phyloP scores from a whole-genome alignment of 257 asterid genomes.

The Petrea volubilis region DNA sequence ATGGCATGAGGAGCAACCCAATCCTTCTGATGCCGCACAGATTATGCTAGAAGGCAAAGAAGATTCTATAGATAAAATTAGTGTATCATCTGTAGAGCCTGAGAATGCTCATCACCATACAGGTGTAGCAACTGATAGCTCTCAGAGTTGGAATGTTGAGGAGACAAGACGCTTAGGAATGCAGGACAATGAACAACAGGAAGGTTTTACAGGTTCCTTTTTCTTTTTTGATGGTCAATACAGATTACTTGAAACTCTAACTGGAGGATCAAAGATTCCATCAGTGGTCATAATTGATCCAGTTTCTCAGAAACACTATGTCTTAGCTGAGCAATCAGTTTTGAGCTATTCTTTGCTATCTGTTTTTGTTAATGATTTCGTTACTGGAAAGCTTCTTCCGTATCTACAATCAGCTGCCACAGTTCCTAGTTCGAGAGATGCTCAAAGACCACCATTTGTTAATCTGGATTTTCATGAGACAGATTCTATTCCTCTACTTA shows the following conservation, averaged over 20 bases:
- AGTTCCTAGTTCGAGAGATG: slow-evolving; percentile 51
- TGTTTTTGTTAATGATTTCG: slow-evolving; percentile 55
- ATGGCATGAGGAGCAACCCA: slow-evolving; percentile 29
- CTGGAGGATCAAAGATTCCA: slow-evolving; percentile 69
- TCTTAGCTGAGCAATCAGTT: slow-evolving; percentile 48
- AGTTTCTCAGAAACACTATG: slow-evolving; percentile 50
- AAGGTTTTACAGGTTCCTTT: slow-evolving; percentile 53
- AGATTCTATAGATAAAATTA: slow-evolving; percentile 33
- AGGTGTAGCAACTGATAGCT: slow-evolving; percentile 30
- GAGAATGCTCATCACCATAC: slow-evolving; percentile 22
- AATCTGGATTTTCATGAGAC: slow-evolving; percentile 88
- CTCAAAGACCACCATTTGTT: slow-evolving; percentile 82
- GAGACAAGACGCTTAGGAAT: slow-evolving; percentile 31
- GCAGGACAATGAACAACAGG: slow-evolving; percentile 39
- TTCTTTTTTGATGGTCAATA: slow-evolving; percentile 72
- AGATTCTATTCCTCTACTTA: slow-evolving; percentile 74
- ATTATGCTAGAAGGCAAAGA: slow-evolving; percentile 32
- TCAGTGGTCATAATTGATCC: slow-evolving; percentile 80
- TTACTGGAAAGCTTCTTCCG: slow-evolving; percentile 69
- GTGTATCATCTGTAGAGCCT: slow-evolving; percentile 33
- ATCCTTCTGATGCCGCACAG: slow-evolving; percentile 38
- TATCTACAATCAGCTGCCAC: slow-evolving; percentile 58
- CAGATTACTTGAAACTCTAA: slow-evolving; percentile 78
- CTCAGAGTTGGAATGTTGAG: slow-evolving; percentile 31
- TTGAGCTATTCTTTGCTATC: slow-evolving; percentile 53